Conservation (phyloP, 1,139 yeast species). For the Geotrichum bryndzae region DNA sequence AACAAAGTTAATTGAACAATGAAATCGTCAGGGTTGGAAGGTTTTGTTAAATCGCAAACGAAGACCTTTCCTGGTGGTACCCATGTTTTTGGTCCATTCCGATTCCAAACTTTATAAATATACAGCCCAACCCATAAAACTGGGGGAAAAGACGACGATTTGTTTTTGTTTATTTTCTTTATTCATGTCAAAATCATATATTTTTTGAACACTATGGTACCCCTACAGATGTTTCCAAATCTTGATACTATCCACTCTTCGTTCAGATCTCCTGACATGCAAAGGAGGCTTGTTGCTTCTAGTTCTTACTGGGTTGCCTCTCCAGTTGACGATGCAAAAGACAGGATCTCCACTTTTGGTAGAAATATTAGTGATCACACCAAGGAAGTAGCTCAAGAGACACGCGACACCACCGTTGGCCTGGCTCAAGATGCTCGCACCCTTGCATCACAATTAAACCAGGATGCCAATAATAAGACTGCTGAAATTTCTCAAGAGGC, state of each 20-base stretch:
- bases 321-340: conserved; percentile 8
- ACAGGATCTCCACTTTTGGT: not conserved
- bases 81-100: not conserved
- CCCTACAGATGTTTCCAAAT: conserved; percentile 3
- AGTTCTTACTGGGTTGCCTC: conserved; percentile 8
- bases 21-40: not conserved
- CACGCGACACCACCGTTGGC: not conserved
- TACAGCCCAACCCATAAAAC: not conserved
- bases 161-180: not conserved
- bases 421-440: conserved; percentile 1
- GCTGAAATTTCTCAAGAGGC: not conserved
- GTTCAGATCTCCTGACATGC: conserved; percentile 4
- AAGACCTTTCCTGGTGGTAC: not conserved
- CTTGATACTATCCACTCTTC: not conserved
- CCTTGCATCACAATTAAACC: not conserved
- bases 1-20: not conserved
- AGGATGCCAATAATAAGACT: not conserved
- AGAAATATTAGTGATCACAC: conserved; percentile 4
- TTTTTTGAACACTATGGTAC: not conserved
- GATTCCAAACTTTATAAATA: not conserved
- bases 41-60: not conserved
- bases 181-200: not conserved
- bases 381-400: not conserved
- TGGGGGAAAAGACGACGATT: too few species aligned
- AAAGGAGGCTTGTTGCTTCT: not conserved